Conservation (phyloP, 2,329 filamentous ascomycete genomes). For the Trichoderma sp. region DNA sequence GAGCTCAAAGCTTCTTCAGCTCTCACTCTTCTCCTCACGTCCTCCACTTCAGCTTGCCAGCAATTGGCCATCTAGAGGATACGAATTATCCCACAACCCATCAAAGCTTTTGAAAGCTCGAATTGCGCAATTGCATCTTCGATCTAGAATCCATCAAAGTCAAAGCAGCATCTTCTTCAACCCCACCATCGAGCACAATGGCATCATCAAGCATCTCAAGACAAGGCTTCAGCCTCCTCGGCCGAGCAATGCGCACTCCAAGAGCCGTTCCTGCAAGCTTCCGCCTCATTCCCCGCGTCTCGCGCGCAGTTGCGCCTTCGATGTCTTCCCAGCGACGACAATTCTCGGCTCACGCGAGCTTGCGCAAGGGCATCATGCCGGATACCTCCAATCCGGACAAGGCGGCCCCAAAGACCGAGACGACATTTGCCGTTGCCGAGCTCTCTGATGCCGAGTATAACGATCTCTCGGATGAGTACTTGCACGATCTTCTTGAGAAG, state of each 20-base stretch:
- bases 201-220: conserved; percentile 33
- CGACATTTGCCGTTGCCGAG: conserved; percentile 55
- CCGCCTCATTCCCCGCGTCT: conserved; percentile 24
- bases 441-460: conserved; percentile 75
- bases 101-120: not conserved
- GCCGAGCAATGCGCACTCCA: conserved; percentile 36
- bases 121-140: not conserved
- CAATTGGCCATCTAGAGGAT: not conserved
- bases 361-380: conserved; percentile 58
- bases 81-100: not conserved
- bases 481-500: conserved; percentile 57
- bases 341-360: conserved; percentile 35
- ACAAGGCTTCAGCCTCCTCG: conserved; percentile 36
- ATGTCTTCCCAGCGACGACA: conserved; percentile 26
- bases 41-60: not conserved
- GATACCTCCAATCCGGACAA: conserved; percentile 56
- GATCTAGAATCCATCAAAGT: not conserved
- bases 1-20: conserved; percentile 14
- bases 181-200: not conserved
- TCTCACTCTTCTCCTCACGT: not conserved
- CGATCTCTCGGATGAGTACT: conserved; percentile 72
- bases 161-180: not conserved
- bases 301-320: not conserved
- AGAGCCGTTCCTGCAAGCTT: conserved; percentile 29
- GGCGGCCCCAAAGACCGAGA: conserved; percentile 40